Base-by-base conservation (phyloP, 306 rosid species). In the Nissolia schottii region DNA sequence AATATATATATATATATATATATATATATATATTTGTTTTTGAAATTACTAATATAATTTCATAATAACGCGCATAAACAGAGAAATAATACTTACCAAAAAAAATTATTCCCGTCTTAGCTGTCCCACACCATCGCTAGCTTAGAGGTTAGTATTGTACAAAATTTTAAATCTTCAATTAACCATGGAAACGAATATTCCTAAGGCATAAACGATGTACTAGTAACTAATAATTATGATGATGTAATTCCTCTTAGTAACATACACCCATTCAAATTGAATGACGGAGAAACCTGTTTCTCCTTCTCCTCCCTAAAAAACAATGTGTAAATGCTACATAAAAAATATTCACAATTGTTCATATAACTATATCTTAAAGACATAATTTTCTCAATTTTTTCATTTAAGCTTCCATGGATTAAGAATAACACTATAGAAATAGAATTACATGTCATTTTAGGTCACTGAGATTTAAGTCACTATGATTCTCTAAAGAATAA, bases 161-260 rank as follows among this genome's bases (percentile, higher is more conserved):
- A 24, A 40, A 18, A 20, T 20, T 51, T 22, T 20, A 50, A 55
- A 27, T 27, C 18, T 20, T 65, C 11, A 66, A 28, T 16, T 41
- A 43, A 53, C 15, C 23, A 32, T 71, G 34, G 74, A 49, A 64
- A 65, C 23, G 83, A 57, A 79, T 79, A 79, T 79, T 71, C 82
- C 9, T 7, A 24, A 22, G 59, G 73, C 61, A 71, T 64, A 55
- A 54, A 71, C 55, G 6, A 70, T 1, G 48, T 10, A n/a, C n/a
- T n/a, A n/a, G n/a, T n/a, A n/a, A n/a, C n/a, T n/a, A 49, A 41
- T 63, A 29, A 53, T 53, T 51, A 35, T 4, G 27, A 77, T 23
- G 3, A 46, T 53, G n/a, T 24, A 69, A 37, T 27, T 19, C 4
- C 46, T 15, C 27, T 7, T 10, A 24, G 24, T 14, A 45, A 43